These are phyloP conservation scores for Toxicodendron radicans DNA, from an alignment of 345 rosid species.

Conservation along the genomic window DNA sequence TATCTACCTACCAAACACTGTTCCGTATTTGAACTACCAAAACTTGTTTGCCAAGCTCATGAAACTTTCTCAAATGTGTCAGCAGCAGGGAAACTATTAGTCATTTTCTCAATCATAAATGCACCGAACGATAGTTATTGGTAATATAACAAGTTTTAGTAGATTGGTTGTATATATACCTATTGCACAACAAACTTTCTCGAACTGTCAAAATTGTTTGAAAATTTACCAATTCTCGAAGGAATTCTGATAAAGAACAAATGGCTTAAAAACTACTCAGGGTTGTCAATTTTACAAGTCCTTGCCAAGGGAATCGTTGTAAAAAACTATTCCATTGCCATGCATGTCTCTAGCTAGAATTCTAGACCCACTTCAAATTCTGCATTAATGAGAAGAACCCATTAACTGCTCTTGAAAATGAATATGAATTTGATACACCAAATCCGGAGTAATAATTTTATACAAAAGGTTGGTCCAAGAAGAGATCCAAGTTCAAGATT, in stretches of 20 bases:
- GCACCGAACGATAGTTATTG: too few species aligned
- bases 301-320: too few species aligned
- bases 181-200: too few species aligned
- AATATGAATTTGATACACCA: not conserved
- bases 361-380: too few species aligned
- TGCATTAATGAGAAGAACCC: too few species aligned
- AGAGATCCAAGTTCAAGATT: not conserved
- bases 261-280: not conserved
- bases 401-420: not conserved
- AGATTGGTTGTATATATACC: too few species aligned
- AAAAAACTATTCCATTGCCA: too few species aligned
- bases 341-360: too few species aligned
- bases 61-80: not conserved
- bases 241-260: not conserved
- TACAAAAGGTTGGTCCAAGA: not conserved
- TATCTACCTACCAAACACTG: constrained; percentile 15
- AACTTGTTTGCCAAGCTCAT: constrained; percentile 13
- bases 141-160: too few species aligned
- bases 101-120: constrained; percentile 9
- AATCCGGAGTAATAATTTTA: not conserved
- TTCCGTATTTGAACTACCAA: constrained; percentile 24
- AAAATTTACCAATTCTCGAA: too few species aligned
- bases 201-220: too few species aligned
- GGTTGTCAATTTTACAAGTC: not conserved
- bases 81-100: not conserved